Evolutionary conservation across 495 filamentous ascomycete species (phyloP), one percentile per base, ranked within the genome.

Genomic region (Bacidia rubella): DNA sequence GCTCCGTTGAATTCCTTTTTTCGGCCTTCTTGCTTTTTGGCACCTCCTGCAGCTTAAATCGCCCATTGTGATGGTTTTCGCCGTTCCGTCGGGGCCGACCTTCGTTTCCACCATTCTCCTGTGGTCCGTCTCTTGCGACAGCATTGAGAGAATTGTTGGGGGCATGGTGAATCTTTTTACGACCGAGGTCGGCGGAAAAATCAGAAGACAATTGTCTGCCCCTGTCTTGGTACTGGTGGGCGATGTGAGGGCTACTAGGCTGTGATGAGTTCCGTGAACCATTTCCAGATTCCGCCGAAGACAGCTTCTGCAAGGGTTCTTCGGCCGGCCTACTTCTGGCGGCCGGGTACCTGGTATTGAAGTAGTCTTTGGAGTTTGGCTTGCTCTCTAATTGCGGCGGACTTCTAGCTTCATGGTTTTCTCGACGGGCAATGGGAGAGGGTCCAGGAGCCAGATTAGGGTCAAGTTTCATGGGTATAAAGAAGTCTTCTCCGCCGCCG

Each of bases 391-490:
- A 39, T 27, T 40, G 50, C 9, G 42, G 19, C 22, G 52, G 29
- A 38, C 53, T 45, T 42, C 32, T 32, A 24, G 52, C 53, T 11
- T 45, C 32, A 11, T 60, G 44, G 32, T 55, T 44, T n/a, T 57
- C 52, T 11, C 51, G 45, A 23, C 42, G 57, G 22, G 53, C 45
- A 32, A 62, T 35, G 11, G 76, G 72, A 24, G 78, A 71, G 27
- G 79, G 70, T 25, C 78, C 73, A 11, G 79, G 76, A 19, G 77
- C 78, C 26, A 85, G 78, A 26, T 80, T 87, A 10, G 88, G 85
- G 59, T 98, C 92, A 42, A 95, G 77, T 24, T 87, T 87, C 58
- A 98, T 80, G 3, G 90, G 90, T 49, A 98, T 92, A 49, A 93
- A 84, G 54, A 93, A 86, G 55, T 84, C 80, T 53, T 88, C 86